Conservation (phyloP, 1,284 basidiomycete genomes). For the Grifola frondosa region DNA sequence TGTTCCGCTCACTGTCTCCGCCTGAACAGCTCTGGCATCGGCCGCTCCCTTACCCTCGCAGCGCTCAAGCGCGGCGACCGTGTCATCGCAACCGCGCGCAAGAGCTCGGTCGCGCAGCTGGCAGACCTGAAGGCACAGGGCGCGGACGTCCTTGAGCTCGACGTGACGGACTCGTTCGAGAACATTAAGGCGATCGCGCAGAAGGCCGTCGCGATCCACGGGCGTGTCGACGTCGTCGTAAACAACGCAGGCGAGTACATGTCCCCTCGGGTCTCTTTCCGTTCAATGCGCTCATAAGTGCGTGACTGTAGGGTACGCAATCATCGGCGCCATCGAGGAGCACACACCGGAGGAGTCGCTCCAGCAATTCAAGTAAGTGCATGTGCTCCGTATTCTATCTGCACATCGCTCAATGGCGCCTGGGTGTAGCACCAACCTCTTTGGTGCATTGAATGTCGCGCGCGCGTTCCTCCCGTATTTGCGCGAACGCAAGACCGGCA, state of each 20-base stretch:
- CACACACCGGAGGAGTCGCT: no score
- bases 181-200: slow-evolving; percentile 23
- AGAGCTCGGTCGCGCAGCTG: no score
- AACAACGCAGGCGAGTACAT: slow-evolving; percentile 29
- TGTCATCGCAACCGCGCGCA: slow-evolving; percentile 30
- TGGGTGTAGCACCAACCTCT: slow-evolving; percentile 30
- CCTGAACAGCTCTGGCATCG: slow-evolving; percentile 29
- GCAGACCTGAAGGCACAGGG: no score
- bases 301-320: no score
- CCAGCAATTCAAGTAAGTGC: no score
- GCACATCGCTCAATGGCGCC: no score
- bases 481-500: slow-evolving; percentile 11
- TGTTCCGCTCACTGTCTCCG: background rate
- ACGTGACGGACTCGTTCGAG: slow-evolving; percentile 27
- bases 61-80: slow-evolving; percentile 31
- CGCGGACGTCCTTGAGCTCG: slow-evolving; percentile 29
- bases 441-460: slow-evolving; percentile 29
- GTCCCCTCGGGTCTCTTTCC: no score
- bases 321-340: no score
- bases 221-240: slow-evolving; percentile 36
- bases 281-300: no score
- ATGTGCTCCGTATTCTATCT: no score
- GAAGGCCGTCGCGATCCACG: slow-evolving; percentile 29
- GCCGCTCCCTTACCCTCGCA: slow-evolving; percentile 30
- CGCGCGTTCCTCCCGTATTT: slow-evolving; percentile 14